Evolutionary conservation across 768 basidiomycete genomes (phyloP), one percentile per base, ranked within the genome.

Genomic region (Plicaturopsis crispa): DNA sequence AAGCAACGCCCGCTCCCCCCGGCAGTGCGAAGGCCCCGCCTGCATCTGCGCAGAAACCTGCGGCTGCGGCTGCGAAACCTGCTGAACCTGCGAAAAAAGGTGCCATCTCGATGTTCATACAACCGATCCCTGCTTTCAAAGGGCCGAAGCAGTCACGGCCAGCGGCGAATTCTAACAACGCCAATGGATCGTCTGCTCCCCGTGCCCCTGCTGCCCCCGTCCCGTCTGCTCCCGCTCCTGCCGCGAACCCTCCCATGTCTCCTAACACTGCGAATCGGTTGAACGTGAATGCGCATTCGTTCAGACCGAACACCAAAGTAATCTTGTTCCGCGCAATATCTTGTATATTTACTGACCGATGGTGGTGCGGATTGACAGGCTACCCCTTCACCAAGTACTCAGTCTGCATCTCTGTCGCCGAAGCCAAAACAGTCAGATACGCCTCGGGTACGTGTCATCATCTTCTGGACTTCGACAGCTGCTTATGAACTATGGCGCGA

Each of bases 91-190:
- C 57, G 36, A 67, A 66, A 52, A 77, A 78, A 44, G 56, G 66
- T 1, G 48, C 60, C 5, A 73, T 80, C 47, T 66, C 47, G 38
- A 93, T 94, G 89, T 65, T 75, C 52, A 93, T 98, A 42, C 86
- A 88, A 49, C 50, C 80, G 22, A 98, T 98, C 47, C 94, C 93
- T 8, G 83, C 94, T 7, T 97, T 91, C 72, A 83, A 79, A 53
- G 84, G 89, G 40, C 60, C 45, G 35, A 78, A 77, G 47, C 14
- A 56, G 31, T 59, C 58, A 28, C 46, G 57, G 48, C 46, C 56
- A 17, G 41, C 47, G 18, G 38, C 44, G 6, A 13, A 28, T 28
- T 8, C 26, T 8, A 28, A 8, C 26, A 8, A 8, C 10, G 26
- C 26, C 26, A 28, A 28, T 14, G 26, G 26, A 8, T 8, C 8